Evolutionary conservation across 805 yeast species (phyloP), one percentile per base, ranked within the genome.

Genomic region (Metschnikowia drakensbergensis): DNA sequence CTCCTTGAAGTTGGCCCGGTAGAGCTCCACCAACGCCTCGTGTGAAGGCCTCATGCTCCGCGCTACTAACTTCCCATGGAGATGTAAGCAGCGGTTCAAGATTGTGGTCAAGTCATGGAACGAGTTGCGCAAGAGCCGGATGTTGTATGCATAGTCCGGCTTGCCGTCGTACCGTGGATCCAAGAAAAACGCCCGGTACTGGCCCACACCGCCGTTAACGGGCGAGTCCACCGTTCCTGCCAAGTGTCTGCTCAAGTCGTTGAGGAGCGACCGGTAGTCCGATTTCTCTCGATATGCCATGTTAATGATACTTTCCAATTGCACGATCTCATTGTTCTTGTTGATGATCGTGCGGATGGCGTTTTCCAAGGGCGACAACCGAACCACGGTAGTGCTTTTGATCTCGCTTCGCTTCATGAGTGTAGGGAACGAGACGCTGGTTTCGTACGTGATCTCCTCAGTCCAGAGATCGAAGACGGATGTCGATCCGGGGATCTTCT

Each of bases 161-260:
- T 63, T 65, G 5, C 65, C 70, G 29, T 59, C 65, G 46, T 67
- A 66, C 44, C 64, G 63, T 1, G 65, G 55, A 42, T 74, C 76
- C 33, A 64, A 65, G 61, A 86, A 80, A 62, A 89, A 88, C 2
- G 78, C 78, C 47, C 91, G 75, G 66, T 86, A 89, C 61, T 86
- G 89, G 2, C 88, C 87, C 54, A 89, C 87, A 49, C 97, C 97
- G 32, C 97, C 97, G 62, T 89, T 89, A 5, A 89, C 92, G 3
- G 96, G 96, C 0, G 96, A 82, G 62, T 88, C 96, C 47, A 90
- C 91, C 0, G 96, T 87, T 37, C 96, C 96, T 3, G 88, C 79
- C 47, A 84, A 69, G 58, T 81, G 81, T 64, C 92, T 74, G 5
- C 91, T 82, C 51, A 86, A 67, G 60, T 82, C 88, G 54, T 77